These are phyloP conservation scores for Uronychia setigera DNA, from an alignment of 73 alveolate genomes.

Conservation along the genomic window DNA sequence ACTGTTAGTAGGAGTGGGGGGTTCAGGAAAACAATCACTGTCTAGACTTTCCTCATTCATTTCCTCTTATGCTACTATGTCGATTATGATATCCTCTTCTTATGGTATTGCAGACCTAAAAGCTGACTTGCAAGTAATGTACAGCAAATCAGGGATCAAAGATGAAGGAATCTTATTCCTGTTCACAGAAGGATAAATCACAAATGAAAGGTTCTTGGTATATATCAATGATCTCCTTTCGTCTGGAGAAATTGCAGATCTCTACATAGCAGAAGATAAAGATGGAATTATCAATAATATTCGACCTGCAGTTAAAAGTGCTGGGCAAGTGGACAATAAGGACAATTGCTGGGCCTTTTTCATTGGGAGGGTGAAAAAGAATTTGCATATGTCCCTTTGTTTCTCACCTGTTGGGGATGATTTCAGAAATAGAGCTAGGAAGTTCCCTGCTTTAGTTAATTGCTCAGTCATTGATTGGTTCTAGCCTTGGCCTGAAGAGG, in stretches of 20 bases:
- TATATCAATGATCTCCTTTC: slow-evolving; percentile 99
- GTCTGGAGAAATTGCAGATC: slow-evolving; percentile 99
- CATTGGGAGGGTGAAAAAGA: slow-evolving; percentile 97
- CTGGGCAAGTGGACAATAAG: slow-evolving; percentile 94
- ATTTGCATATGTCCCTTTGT: slow-evolving; percentile 99
- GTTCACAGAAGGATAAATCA: slow-evolving; percentile 99
- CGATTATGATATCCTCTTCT: slow-evolving; percentile 94
- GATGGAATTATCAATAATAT: slow-evolving; percentile 92
- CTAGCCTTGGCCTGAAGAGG: slow-evolving; percentile 99
- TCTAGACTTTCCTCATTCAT: slow-evolving; percentile 97
- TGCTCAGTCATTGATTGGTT: slow-evolving; percentile 98
- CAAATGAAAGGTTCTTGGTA: slow-evolving; percentile 98
- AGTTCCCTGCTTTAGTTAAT: slow-evolving; percentile 99
- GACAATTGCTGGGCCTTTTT: slow-evolving; percentile 99
- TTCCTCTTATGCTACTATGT: slow-evolving; percentile 76
- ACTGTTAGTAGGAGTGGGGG: slow-evolving; percentile 99
- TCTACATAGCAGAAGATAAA: slow-evolving; percentile 98
- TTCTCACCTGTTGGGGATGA: slow-evolving; percentile 99
- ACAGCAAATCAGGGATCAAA: slow-evolving; percentile 93
- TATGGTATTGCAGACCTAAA: slow-evolving; percentile 97
- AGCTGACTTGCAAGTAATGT: slow-evolving; percentile 97
- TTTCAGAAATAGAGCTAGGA: slow-evolving; percentile 97
- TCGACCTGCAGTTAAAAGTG: slow-evolving; percentile 96
- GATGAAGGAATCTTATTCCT: slow-evolving; percentile 99
- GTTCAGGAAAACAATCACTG: slow-evolving; percentile 99